These are phyloP conservation scores for Fagopyrum tataricum DNA, from an alignment of 148 eudicot genomes.

Conservation along the genomic window DNA sequence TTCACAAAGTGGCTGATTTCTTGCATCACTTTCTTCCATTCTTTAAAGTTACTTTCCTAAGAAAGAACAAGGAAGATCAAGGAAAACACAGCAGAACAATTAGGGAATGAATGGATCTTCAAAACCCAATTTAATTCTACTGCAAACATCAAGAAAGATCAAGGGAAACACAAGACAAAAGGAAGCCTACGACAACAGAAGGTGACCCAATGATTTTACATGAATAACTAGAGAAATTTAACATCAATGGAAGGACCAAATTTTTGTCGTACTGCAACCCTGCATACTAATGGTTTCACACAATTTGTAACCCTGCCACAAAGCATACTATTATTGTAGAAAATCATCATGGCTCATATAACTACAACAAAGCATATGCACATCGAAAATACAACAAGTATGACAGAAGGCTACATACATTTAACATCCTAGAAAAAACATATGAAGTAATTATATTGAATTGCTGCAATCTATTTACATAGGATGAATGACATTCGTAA, in stretches of 20 bases:
- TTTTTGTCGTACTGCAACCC: not conserved
- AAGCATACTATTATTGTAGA: not conserved
- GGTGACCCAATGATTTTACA: not conserved
- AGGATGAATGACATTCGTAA: not conserved
- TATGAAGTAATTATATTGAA: not conserved
- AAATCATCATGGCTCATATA: not conserved
- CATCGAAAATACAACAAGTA: not conserved
- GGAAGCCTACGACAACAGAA: not conserved
- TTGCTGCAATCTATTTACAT: not conserved
- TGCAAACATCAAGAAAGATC: not conserved
- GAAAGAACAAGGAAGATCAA: conserved; percentile 1
- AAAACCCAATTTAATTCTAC: not conserved
- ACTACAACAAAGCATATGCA: too few species aligned
- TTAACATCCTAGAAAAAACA: not conserved
- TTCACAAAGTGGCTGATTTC: conserved; percentile 72
- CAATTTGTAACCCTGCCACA: not conserved
- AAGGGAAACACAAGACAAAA: not conserved
- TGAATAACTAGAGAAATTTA: not conserved
- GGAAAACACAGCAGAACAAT: not conserved
- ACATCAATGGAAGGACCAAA: not conserved
- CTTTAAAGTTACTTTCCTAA: conserved; percentile 80
- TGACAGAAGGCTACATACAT: not conserved
- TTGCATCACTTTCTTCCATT: conserved; percentile 88
- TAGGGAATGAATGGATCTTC: too few species aligned
- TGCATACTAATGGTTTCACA: not conserved